Evolutionary conservation across 257 asterid genomes (phyloP), one percentile per base, ranked within the genome.

Genomic region (Nicotiana attenuata): DNA sequence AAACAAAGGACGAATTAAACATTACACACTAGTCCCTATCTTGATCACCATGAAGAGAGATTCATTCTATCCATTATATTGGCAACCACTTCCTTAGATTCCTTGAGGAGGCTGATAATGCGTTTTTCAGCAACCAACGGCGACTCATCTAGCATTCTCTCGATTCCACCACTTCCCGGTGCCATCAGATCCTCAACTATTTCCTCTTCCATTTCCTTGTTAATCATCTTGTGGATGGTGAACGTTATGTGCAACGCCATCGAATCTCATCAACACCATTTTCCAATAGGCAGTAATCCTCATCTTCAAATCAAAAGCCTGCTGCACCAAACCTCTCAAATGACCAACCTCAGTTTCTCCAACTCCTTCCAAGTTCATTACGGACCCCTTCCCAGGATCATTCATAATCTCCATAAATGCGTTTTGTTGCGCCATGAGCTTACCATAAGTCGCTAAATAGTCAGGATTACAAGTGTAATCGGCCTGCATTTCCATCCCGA

Each of bases 401-500:
- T 19, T 29, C 20, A 65, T 53, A 1, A 28, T 26, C 6, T 65
- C 53, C 79, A 67, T 81, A 7, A 67, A 35, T 5, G 4, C 1
- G 2, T 7, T 33, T 53, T 29, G 67, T 0, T 67, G 19, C 4
- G 52, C 26, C 80, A 81, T 81, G 13, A 81, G 52, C 11, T 81
- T 55, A 53, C 45, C 67, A 24, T 22, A 81, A 26, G 50, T 28
- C 5, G 47, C 5, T 31, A 67, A 5, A 29, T 81, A 81, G 4
- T 81, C 83, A 0, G 80, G 83, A 45, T 80, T 65, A 16, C 83
- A 64, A 3, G 83, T 80, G 50, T 38, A 80, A n/a, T 45, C 83
- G 0, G 83, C 35, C 1, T 22, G 28, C 10, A 45, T 64, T 56
- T 64, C 77, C 83, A 80, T 80, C 10, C 71, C 83, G 1, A 53